phyloP scores from a whole-genome alignment of 495 filamentous ascomycete species.

The Haplographium delicatum region DNA sequence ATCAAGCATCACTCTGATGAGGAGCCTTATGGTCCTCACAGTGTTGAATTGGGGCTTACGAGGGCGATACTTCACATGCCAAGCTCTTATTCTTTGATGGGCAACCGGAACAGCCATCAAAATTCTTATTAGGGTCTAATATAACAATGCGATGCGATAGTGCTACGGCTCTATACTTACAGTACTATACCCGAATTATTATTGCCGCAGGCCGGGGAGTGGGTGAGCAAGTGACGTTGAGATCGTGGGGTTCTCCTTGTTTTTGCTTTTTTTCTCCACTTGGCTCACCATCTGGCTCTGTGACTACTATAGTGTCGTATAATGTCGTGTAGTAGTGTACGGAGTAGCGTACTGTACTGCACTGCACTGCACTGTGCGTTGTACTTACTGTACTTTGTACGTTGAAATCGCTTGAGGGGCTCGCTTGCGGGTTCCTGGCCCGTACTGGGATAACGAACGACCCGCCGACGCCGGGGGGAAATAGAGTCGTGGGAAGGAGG shows the following conservation, averaged over 20 bases:
- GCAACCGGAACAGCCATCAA: not conserved
- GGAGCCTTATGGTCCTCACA: no score
- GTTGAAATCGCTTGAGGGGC: no score
- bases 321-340: not conserved
- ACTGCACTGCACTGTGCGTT: not conserved
- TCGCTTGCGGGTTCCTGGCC: no score
- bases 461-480: not conserved
- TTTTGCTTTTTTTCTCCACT: not conserved
- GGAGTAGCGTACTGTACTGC: not conserved
- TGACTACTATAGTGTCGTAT: not conserved
- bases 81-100: not conserved
- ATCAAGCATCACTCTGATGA: no score
- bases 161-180: no score
- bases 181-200: no score
- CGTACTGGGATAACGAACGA: not conserved
- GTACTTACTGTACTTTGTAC: not conserved
- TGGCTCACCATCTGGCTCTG: not conserved
- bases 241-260: not conserved
- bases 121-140: not conserved
- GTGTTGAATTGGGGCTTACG: no score
- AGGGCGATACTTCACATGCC: not conserved
- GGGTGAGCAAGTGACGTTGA: not conserved
- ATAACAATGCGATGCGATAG: no score
- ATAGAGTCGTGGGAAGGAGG: no score
- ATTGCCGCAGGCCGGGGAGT: not conserved